phyloP scores from a whole-genome alignment of 2,329 filamentous ascomycete genomes.

The Xylaria sp. region DNA sequence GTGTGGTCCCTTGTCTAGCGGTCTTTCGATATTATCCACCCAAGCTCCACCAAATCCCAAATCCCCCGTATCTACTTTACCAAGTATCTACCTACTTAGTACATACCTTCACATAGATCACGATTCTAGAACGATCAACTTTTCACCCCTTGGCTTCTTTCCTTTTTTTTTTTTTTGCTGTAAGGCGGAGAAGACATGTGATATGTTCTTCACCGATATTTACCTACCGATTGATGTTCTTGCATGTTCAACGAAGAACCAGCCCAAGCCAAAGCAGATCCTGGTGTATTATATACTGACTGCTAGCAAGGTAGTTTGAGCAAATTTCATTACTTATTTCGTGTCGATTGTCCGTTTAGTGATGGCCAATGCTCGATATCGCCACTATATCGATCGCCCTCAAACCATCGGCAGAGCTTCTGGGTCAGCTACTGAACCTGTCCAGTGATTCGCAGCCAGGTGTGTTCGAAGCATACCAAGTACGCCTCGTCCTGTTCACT shows the following conservation, averaged over 20 bases:
- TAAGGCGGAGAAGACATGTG: slow-evolving; percentile 1
- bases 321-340: background rate
- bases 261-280: background rate
- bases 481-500: background rate
- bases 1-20: background rate
- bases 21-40: background rate
- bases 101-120: slow-evolving; percentile 12
- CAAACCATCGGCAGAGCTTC: background rate
- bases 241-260: too few relatives aligned
- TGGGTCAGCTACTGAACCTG: too few relatives aligned
- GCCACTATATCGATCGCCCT: background rate
- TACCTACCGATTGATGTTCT: background rate
- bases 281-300: too few relatives aligned
- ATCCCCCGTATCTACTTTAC: slow-evolving; percentile 15
- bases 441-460: background rate
- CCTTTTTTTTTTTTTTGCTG: background rate
- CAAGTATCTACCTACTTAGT: too few relatives aligned
- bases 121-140: slow-evolving; percentile 31
- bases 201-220: slow-evolving; percentile 20
- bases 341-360: background rate
- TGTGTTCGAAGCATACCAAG: background rate
- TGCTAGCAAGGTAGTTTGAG: background rate
- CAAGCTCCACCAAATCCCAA: slow-evolving; percentile 6
- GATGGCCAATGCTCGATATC: background rate
- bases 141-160: background rate